Evolutionary conservation across 1,284 basidiomycete species (phyloP).

Genomic region (Puccinia coronata): DNA sequence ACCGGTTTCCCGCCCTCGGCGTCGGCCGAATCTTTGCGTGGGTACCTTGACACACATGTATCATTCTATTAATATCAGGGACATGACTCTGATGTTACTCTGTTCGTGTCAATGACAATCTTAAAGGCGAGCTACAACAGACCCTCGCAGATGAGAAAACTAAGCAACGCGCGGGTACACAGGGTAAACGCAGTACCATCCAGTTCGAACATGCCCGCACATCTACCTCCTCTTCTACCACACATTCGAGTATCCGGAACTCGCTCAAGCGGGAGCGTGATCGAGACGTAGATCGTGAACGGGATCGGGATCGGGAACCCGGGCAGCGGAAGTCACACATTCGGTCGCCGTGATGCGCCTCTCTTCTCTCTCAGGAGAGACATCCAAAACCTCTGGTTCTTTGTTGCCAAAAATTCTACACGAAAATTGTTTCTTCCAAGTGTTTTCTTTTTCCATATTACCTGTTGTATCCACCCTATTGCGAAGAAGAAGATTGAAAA

Average conservation of each 20-base stretch:
- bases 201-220: neutral
- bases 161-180: neutral
- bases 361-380: too few relatives aligned
- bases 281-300: neutral
- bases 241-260: too few relatives aligned
- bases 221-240: neutral
- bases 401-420: too few relatives aligned
- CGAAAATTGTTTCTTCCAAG: too few relatives aligned
- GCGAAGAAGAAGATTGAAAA: too few relatives aligned
- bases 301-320: neutral
- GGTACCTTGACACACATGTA: neutral
- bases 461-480: too few relatives aligned
- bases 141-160: conserved; percentile 1
- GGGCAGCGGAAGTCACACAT: too few relatives aligned
- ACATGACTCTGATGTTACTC: too few relatives aligned
- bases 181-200: neutral
- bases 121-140: conserved; percentile 9
- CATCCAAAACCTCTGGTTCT: too few relatives aligned
- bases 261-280: neutral
- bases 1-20: conserved; percentile 51
- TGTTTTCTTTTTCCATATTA: too few relatives aligned
- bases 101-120: neutral
- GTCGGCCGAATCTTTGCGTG: conserved; percentile 31
- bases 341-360: too few relatives aligned
- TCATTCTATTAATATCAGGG: too few relatives aligned